A percentile compares a stretch with the other conserved stretches of the same genome.
Evolutionary conservation across 2,329 filamentous ascomycete genomes (phyloP).

Genomic region (Penicillium psychrosexuale): DNA sequence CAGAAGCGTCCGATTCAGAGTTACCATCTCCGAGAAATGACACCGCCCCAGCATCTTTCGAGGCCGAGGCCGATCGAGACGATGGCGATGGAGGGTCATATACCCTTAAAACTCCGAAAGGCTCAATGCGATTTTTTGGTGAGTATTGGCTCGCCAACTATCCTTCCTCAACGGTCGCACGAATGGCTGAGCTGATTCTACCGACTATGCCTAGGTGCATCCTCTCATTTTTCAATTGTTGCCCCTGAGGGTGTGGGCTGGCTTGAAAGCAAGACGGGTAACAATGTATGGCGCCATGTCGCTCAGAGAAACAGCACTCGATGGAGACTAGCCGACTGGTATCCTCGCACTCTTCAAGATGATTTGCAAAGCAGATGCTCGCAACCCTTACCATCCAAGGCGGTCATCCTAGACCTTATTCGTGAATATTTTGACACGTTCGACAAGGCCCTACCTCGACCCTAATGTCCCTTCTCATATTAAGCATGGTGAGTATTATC

Average conservation of each 20-base stretch:
- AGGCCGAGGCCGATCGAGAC: conserved; percentile 2
- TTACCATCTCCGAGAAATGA: neutral
- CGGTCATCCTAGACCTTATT: conserved; percentile 7
- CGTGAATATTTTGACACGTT: conserved; percentile 12
- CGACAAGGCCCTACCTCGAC: conserved; percentile 10
- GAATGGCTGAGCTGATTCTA: neutral
- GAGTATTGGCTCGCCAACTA: neutral
- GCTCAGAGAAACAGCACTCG: conserved; percentile 1
- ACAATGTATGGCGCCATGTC: neutral
- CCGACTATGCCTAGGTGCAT: conserved; percentile 11
- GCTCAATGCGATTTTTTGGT: conserved; percentile 23
- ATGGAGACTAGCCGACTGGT: conserved; percentile 16
- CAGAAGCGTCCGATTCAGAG: neutral
- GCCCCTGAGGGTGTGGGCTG: neutral
- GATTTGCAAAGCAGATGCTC: conserved; percentile 9
- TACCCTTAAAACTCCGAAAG: conserved; percentile 12
- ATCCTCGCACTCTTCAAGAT: conserved; percentile 16
- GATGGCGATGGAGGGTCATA: conserved; percentile 11
- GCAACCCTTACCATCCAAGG: conserved; percentile 11
- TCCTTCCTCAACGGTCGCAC: neutral
- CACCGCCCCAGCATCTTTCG: neutral
- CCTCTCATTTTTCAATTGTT: conserved; percentile 13
- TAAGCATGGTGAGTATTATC: too few species aligned
- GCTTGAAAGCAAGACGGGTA: conserved; percentile 2
- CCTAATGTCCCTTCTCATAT: too few species aligned